Conservation (phyloP, 305 asterid species). For the Striga hermonthica region DNA sequence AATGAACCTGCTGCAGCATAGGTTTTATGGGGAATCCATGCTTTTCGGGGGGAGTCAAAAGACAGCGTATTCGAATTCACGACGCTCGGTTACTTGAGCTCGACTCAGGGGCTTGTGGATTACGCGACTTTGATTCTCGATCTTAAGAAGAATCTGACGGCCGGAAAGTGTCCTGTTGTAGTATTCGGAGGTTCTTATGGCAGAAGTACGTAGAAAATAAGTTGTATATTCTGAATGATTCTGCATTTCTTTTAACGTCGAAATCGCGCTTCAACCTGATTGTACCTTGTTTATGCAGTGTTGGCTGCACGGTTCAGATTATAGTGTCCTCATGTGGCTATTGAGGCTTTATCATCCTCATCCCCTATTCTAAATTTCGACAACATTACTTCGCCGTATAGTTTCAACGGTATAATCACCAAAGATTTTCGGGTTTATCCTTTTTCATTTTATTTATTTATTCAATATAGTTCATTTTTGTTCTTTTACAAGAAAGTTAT, state of each 20-base stretch:
- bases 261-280: not conserved
- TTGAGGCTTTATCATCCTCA: conserved; percentile 92
- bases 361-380: conserved; percentile 88
- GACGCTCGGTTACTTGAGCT: conserved; percentile 74
- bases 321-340: conserved; percentile 76
- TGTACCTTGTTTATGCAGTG: conserved; percentile 45
- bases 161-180: conserved; percentile 67
- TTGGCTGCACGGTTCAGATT: conserved; percentile 94
- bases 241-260: not conserved
- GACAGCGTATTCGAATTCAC: conserved; percentile 54
- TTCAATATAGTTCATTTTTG: too few species aligned
- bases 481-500: too few species aligned
- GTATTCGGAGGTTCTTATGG: conserved; percentile 94
- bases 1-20: conserved; percentile 53
- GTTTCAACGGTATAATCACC: conserved; percentile 64
- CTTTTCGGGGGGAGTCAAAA: conserved; percentile 64
- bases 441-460: not conserved
- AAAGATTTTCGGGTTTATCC: conserved; percentile 64
- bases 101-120: conserved; percentile 85
- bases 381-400: conserved; percentile 67
- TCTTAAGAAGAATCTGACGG: conserved; percentile 63
- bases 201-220: conserved; percentile 54
- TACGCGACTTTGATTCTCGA: conserved; percentile 72
- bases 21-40: conserved; percentile 77
- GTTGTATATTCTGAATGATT: too few species aligned